A percentile compares a stretch with the other conserved stretches of the same genome.
Evolutionary conservation across 202 grass and related monocot species (phyloP).

Genomic region (Panicum hallii): DNA sequence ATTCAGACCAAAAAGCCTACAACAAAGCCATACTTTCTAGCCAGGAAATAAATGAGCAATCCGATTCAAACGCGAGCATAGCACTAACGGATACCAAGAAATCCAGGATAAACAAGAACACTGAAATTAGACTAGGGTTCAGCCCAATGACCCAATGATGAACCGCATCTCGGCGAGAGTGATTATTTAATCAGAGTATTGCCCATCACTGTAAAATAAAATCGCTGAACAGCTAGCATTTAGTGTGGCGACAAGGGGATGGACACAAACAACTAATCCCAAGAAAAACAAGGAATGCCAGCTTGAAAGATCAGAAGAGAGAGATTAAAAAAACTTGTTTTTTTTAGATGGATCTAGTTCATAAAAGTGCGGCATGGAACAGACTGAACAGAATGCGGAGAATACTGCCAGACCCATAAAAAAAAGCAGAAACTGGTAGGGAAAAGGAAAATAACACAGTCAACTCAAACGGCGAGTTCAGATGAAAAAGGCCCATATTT

Average conservation of each 20-base stretch:
- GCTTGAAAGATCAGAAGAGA: conserved; percentile 15
- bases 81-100: conserved; percentile 36
- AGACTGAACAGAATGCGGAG: conserved; percentile 19
- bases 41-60: conserved; percentile 37
- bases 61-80: conserved; percentile 28
- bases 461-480: conserved; percentile 32
- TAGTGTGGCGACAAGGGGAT: conserved; percentile 47
- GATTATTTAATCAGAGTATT: conserved; percentile 18
- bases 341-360: conserved; percentile 31
- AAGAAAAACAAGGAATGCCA: conserved; percentile 56
- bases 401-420: neutral
- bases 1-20: conserved; percentile 37
- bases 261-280: conserved; percentile 55
- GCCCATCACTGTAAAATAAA: conserved; percentile 41
- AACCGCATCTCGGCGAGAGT: conserved; percentile 30
- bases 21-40: conserved; percentile 37
- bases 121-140: conserved; percentile 19
- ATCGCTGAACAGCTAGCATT: conserved; percentile 33
- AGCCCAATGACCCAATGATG: conserved; percentile 32
- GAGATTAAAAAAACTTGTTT: neutral
- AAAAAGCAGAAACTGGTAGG: neutral
- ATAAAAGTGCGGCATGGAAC: neutral
- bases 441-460: conserved; percentile 16
- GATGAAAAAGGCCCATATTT: conserved; percentile 1
- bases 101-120: conserved; percentile 14